Conservation (phyloP, 768 basidiomycete species). For the Pisolithus microcarpus region DNA sequence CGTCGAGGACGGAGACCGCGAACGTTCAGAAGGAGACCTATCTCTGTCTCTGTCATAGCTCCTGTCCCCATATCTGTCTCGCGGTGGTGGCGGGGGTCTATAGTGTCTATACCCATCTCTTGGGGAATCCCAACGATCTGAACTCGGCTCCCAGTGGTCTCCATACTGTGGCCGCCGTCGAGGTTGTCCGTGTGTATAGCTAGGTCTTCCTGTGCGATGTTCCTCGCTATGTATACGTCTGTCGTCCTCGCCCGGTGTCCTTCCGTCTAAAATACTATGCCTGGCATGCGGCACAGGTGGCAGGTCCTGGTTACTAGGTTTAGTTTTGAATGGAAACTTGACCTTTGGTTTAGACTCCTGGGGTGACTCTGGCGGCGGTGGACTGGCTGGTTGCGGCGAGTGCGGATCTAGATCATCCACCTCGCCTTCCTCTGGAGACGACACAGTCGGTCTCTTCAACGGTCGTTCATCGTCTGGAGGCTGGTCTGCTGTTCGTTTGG, state of each 20-base stretch:
- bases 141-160: constrained; percentile 22
- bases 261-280: constrained; percentile 15
- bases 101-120: constrained; percentile 20
- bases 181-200: constrained; percentile 11
- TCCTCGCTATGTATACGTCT: constrained; percentile 34
- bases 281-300: constrained; percentile 15
- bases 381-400: constrained; percentile 9
- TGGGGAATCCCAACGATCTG: constrained; percentile 23
- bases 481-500: constrained; percentile 54
- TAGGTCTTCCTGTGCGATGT: constrained; percentile 16
- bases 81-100: constrained; percentile 10
- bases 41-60: constrained; percentile 15
- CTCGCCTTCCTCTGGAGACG: constrained; percentile 76
- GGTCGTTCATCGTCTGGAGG: constrained; percentile 45
- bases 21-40: constrained; percentile 24
- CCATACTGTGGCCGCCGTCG: constrained; percentile 1
- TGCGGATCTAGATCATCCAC: constrained; percentile 49
- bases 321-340: constrained; percentile 71
- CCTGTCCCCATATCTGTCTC: constrained; percentile 23
- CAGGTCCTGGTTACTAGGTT: constrained; percentile 30
- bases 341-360: constrained; percentile 41
- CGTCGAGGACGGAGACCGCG: constrained; percentile 31
- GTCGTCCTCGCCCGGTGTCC: constrained; percentile 36
- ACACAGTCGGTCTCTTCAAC: constrained; percentile 49
- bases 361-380: constrained; percentile 29